Evolutionary conservation across 257 asterid species (phyloP).

Genomic region (Thymus mandschuricus): DNA sequence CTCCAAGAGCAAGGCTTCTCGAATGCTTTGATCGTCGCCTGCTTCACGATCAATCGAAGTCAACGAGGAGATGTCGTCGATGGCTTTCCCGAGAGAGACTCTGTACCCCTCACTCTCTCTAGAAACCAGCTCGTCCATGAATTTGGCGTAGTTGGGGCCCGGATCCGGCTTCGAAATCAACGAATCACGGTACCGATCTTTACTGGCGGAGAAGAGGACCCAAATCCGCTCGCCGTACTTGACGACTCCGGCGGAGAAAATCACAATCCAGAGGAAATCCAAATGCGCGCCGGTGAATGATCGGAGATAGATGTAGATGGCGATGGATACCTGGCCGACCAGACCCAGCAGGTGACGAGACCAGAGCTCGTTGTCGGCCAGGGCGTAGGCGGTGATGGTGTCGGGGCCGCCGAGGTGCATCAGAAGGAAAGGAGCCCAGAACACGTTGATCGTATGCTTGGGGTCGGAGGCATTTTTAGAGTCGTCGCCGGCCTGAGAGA

Average conservation of each 20-base stretch:
- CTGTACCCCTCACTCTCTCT: slow-evolving; percentile 33
- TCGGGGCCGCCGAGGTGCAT: no score
- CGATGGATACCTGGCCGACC: slow-evolving; percentile 28
- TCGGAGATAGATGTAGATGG: slow-evolving; percentile 34
- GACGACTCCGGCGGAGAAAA: slow-evolving; percentile 41
- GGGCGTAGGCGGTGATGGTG: no score
- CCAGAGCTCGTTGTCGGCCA: no score
- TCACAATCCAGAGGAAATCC: no score
- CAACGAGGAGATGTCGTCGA: slow-evolving; percentile 4
- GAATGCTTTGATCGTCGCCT: neutral
- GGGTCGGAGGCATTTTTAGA: neutral
- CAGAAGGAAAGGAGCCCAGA: no score
- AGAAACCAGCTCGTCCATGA: slow-evolving; percentile 44
- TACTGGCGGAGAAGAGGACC: slow-evolving; percentile 44
- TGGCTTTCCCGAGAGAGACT: slow-evolving; percentile 22
- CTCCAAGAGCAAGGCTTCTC: slow-evolving; percentile 8
- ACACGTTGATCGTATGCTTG: neutral
- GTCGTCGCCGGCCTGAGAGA: slow-evolving; percentile 28
- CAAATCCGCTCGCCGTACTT: slow-evolving; percentile 47
- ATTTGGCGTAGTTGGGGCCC: slow-evolving; percentile 58
- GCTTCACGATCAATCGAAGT: no score
- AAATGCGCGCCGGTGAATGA: slow-evolving; percentile 15
- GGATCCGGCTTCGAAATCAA: slow-evolving; percentile 47
- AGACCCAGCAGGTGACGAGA: slow-evolving; percentile 36
- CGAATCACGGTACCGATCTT: slow-evolving; percentile 38